Evolutionary conservation across 805 yeast species (phyloP).

Genomic region (Starmera pachycereana): DNA sequence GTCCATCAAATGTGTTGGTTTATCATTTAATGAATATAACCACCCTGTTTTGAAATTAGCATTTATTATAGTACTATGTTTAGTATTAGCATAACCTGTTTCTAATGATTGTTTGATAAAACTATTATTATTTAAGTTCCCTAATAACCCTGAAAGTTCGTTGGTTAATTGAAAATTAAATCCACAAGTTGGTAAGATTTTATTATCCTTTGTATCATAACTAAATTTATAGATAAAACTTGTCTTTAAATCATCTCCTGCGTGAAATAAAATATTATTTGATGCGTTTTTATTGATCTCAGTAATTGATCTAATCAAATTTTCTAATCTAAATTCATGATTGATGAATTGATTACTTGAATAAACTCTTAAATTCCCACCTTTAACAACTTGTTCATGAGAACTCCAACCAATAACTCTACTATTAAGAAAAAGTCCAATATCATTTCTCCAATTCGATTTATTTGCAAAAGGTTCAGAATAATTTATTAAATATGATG

Average conservation of each 20-base stretch:
- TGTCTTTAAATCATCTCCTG: slow-evolving; percentile 55
- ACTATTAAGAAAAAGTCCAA: slow-evolving; percentile 37
- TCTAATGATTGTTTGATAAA: slow-evolving; percentile 29
- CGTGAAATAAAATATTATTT: slow-evolving; percentile 43
- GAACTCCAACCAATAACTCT: slow-evolving; percentile 44
- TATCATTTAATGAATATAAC: slow-evolving; percentile 29
- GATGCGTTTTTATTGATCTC: slow-evolving; percentile 37
- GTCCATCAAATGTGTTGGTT: slow-evolving; percentile 51
- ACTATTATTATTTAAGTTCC: slow-evolving; percentile 13
- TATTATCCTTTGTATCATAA: slow-evolving; percentile 31
- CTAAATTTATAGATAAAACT: slow-evolving; percentile 33
- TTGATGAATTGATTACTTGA: slow-evolving; percentile 19
- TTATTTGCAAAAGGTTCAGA: slow-evolving; percentile 39
- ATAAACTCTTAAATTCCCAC: slow-evolving; percentile 26
- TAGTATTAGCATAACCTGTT: slow-evolving; percentile 20
- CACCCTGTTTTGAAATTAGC: slow-evolving; percentile 45
- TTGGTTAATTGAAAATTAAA: slow-evolving; percentile 23
- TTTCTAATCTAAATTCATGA: slow-evolving; percentile 40
- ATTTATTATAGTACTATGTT: slow-evolving; percentile 36
- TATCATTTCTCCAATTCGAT: slow-evolving; percentile 43
- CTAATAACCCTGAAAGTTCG: slow-evolving; percentile 31
- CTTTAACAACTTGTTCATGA: slow-evolving; percentile 42
- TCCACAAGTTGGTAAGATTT: slow-evolving; percentile 37
- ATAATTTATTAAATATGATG: slow-evolving; percentile 42
- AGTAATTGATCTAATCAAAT: slow-evolving; percentile 31